Base-by-base conservation (phyloP, 805 yeast species). In the Lipomyces lipofer region DNA sequence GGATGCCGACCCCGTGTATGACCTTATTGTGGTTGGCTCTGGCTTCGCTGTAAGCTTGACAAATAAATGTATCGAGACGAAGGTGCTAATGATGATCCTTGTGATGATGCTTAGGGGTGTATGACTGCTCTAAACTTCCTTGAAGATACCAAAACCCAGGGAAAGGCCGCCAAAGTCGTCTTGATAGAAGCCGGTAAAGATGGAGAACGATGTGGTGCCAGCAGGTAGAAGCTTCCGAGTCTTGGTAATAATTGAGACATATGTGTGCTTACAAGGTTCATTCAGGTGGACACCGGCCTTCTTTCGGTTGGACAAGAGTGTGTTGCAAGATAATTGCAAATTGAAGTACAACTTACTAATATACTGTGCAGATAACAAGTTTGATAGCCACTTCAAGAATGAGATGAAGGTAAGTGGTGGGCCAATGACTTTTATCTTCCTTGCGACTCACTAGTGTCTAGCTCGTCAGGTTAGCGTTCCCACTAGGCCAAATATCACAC, bases 241-340 rank as follows among this genome's bases (percentile, higher is more conserved):
- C 2, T 35, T 35, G 39, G 39, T 2, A 35, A 35, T 35, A 6
- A 32, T 6, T 35, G 39, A 35, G 39, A 35, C 2, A 6, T 35
- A 6, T 6, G 39, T 35, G 39, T 2, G 39, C 39, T 35, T 2
- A 35, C 39, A 35, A 35, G 39, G 21, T 2, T n/a, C 21, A 32
- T 40, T n/a, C 15, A 24, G 44, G 9, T 40, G 44, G 44, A 40
- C 44, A 40, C 28, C 30, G 44, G 44, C 44, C 17, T 40, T 24
- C 44, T 27, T 40, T 27, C 44, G 44, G 1, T 9, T 40, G 30
- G 44, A 40, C 44, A 40, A 40, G 10, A 10, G 39, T 35, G 39
- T 35, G 39, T 35, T 6, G 39, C 8, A 6, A 15, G 39, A 35
- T 2, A 35, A 35, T 2, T 35, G 39, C 39, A 35, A 35, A 32